Evolutionary conservation across 169 alveolate genomes (phyloP).

Genomic region (Besnoitia besnoiti): DNA sequence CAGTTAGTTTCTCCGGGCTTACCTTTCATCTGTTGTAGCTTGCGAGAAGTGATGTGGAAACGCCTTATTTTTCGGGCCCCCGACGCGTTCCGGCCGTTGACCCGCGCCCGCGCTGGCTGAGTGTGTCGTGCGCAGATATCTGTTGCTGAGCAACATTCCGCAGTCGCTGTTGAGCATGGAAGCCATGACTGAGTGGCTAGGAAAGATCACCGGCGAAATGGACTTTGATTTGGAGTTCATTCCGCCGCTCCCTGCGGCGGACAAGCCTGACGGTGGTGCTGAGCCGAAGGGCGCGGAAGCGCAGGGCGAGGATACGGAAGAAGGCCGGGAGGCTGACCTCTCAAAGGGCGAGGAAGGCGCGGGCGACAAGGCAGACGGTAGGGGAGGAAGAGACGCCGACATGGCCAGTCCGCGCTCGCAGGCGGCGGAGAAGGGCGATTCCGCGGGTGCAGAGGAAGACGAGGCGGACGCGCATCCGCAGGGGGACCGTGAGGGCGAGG

Average conservation of each 20-base stretch:
- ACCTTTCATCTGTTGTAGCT: too few species aligned
- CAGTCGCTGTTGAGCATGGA: background rate
- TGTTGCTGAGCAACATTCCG: constrained; percentile 15
- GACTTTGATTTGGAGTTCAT: constrained; percentile 21
- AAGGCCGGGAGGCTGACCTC: background rate
- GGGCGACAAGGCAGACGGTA: background rate
- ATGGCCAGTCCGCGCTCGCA: too few species aligned
- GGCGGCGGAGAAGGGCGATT: constrained; percentile 32
- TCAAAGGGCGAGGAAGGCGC: too few species aligned
- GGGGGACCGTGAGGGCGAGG: background rate
- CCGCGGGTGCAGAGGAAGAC: background rate
- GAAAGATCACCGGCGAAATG: background rate
- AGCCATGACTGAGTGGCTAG: background rate
- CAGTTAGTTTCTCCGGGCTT: too few species aligned
- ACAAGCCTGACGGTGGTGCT: background rate
- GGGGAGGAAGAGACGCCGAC: constrained; percentile 38
- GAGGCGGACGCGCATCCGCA: background rate
- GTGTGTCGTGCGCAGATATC: background rate
- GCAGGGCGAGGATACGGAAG: background rate
- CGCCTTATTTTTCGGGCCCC: too few species aligned
- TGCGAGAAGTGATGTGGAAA: too few species aligned
- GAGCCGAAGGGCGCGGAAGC: background rate
- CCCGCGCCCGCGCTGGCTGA: too few species aligned
- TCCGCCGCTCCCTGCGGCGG: background rate
- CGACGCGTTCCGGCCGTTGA: too few species aligned